Evolutionary conservation across 2,329 filamentous ascomycete genomes (phyloP).

Genomic region (Aspergillus fischeri): DNA sequence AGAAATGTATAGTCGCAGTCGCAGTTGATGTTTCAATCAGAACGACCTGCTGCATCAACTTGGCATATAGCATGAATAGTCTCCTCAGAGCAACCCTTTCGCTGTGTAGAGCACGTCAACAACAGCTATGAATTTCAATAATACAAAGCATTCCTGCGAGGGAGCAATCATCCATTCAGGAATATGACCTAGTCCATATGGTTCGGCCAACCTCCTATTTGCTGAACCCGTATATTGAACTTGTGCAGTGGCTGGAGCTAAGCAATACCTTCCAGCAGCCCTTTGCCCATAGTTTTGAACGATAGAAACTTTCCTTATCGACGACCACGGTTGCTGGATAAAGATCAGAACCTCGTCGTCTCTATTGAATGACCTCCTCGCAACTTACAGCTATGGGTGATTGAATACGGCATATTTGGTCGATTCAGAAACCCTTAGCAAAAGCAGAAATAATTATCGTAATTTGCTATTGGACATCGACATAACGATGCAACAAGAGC

Average conservation of each 20-base stretch:
- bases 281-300: background rate
- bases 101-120: background rate
- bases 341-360: background rate
- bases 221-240: no score
- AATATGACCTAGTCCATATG: no score
- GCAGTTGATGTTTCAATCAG: no score
- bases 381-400: background rate
- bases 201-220: no score
- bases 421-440: background rate
- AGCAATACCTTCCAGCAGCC: background rate
- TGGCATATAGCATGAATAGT: no score
- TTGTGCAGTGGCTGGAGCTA: background rate
- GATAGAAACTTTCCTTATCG: background rate
- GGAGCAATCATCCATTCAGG: no score
- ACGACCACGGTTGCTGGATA: background rate
- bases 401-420: background rate
- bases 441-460: background rate
- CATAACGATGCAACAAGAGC: no score
- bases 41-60: background rate
- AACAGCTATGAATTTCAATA: no score
- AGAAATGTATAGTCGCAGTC: background rate
- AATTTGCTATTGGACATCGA: background rate
- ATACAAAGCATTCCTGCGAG: no score
- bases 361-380: background rate
- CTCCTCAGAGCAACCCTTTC: background rate